phyloP scores from a whole-genome alignment of 1,284 basidiomycete species.

The Tilletia walkeri region DNA sequence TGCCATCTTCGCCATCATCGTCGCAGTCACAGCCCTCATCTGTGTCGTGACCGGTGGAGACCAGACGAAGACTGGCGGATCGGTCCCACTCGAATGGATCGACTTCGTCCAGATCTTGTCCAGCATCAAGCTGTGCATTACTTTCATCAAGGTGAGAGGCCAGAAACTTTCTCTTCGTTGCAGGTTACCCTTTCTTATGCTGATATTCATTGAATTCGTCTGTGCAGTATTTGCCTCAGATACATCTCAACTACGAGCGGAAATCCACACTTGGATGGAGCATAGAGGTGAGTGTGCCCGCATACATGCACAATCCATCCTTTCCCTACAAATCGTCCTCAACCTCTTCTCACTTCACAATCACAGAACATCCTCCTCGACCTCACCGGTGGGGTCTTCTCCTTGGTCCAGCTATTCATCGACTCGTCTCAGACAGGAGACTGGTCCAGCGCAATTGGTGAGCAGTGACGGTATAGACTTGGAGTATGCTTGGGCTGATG shows the following conservation, averaged over 20 bases:
- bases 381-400: conserved; percentile 23
- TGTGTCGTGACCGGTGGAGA: neutral
- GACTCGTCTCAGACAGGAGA: conserved; percentile 17
- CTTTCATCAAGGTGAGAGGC: conserved; percentile 47
- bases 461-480: neutral
- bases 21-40: conserved; percentile 20
- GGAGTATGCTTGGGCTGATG: too few species aligned
- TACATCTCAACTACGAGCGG: conserved; percentile 52
- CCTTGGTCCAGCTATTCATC: conserved; percentile 10
- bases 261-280: conserved; percentile 56
- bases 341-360: neutral
- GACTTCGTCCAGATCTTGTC: conserved; percentile 42
- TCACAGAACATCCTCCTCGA: conserved; percentile 25
- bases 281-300: conserved; percentile 56
- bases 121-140: conserved; percentile 56
- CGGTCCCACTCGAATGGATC: conserved; percentile 24
- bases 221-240: conserved; percentile 34
- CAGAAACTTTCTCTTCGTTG: neutral
- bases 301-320: conserved; percentile 49
- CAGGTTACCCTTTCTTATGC: neutral
- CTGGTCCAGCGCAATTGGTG: conserved; percentile 16
- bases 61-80: neutral
- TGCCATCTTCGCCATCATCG: conserved; percentile 19
- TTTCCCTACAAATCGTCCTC: neutral
- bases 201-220: neutral